Conservation (phyloP, 352 stramenopile genomes). For the Phytopythium vexans region DNA sequence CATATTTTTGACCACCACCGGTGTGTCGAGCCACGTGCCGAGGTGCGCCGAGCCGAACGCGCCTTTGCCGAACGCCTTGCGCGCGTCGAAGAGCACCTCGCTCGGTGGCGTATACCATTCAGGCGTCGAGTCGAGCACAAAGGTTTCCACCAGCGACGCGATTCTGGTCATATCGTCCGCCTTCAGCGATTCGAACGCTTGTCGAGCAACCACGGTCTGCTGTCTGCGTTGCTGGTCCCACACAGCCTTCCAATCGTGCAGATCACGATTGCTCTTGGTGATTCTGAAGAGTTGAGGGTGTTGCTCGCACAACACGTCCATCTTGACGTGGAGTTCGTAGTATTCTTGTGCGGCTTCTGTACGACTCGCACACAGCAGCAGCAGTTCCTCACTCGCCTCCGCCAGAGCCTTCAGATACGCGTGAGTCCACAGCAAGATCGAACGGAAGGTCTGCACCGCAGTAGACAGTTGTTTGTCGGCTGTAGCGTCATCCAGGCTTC, state of each 20-base stretch:
- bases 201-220: background rate
- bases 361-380: slow-evolving; percentile 3
- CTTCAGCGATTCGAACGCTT: background rate
- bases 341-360: slow-evolving; percentile 1
- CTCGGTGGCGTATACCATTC: slow-evolving; percentile 20
- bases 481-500: no score
- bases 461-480: no score
- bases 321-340: background rate
- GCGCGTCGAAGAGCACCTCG: slow-evolving; percentile 18
- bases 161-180: background rate
- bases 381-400: background rate
- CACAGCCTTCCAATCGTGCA: background rate
- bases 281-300: background rate
- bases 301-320: background rate
- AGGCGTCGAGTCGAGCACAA: background rate
- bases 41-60: slow-evolving; percentile 23
- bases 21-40: slow-evolving; percentile 22
- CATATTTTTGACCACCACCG: slow-evolving; percentile 30
- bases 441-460: no score
- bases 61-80: slow-evolving; percentile 20
- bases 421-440: no score
- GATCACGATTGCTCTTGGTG: no score
- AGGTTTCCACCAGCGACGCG: background rate
- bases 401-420: no score
- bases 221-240: background rate